phyloP scores from a whole-genome alignment of 768 basidiomycete species.

The Kwoniella sp. region DNA sequence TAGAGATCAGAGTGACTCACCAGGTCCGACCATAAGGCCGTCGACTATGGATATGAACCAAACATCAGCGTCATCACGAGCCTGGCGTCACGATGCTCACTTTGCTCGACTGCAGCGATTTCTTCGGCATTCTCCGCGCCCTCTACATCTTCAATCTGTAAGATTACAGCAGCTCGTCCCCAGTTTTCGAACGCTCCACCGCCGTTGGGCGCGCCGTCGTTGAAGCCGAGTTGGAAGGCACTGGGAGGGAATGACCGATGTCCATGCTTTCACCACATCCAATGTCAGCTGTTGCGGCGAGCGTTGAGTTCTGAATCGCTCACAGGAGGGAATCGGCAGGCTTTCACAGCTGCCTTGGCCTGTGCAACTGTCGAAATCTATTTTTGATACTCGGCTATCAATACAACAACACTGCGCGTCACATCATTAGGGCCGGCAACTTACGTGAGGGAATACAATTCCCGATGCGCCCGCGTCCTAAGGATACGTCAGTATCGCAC shows the following conservation, averaged over 20 bases:
- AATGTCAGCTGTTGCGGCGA: neutral
- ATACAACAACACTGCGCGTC: neutral
- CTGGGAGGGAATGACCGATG: conserved; percentile 27
- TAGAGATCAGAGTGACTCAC: neutral
- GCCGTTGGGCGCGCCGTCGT: conserved; percentile 23
- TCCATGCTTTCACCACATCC: conserved; percentile 7
- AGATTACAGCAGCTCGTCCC: conserved; percentile 24
- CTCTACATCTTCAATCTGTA: conserved; percentile 28
- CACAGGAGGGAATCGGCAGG: conserved; percentile 13
- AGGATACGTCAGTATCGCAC: neutral
- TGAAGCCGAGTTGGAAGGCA: conserved; percentile 23
- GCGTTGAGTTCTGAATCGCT: neutral
- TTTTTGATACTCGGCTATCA: neutral
- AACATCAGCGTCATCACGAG: neutral
- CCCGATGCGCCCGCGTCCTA: conserved; percentile 18
- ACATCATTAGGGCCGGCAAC: neutral
- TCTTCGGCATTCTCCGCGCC: conserved; percentile 30
- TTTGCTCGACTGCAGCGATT: conserved; percentile 27
- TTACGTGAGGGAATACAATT: conserved; percentile 15
- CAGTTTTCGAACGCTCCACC: conserved; percentile 21
- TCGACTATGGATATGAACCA: neutral
- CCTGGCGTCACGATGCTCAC: conserved; percentile 12
- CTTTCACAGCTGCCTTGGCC: conserved; percentile 3
- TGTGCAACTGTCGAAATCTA: conserved; percentile 13
- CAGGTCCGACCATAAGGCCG: neutral